phyloP scores from a whole-genome alignment of 306 rosid species.

The Pterocarpus santalinus region DNA sequence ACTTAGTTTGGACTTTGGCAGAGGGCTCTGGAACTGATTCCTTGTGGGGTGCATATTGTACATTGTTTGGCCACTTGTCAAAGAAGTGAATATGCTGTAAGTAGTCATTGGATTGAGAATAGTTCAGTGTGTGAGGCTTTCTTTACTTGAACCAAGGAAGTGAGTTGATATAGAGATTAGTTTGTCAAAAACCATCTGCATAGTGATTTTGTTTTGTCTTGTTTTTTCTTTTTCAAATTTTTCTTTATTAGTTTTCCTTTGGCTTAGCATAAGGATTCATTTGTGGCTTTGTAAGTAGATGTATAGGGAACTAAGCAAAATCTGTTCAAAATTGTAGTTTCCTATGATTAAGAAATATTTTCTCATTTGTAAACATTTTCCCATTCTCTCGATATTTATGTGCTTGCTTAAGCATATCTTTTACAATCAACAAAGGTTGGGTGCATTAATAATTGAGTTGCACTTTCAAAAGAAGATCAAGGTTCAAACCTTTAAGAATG shows the following conservation, averaged over 20 bases:
- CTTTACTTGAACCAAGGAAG: constrained; percentile 41
- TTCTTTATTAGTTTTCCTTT: neutral
- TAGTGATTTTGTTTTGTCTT: constrained; percentile 32
- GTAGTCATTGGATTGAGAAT: constrained; percentile 37
- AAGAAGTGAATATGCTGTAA: constrained; percentile 3
- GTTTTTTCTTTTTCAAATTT: neutral
- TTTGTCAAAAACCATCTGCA: constrained; percentile 43
- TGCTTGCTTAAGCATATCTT: neutral
- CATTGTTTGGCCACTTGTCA: constrained; percentile 36
- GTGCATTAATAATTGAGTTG: too few species aligned
- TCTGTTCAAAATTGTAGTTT: constrained; percentile 37
- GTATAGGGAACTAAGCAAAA: constrained; percentile 51
- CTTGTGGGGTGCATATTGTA: constrained; percentile 19
- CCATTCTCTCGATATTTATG: neutral
- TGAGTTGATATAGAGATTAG: constrained; percentile 32
- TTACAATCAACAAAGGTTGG: too few species aligned
- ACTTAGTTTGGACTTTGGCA: constrained; percentile 25
- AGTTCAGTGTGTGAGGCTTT: constrained; percentile 38
- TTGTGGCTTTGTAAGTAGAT: constrained; percentile 44
- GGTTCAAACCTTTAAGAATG: too few species aligned
- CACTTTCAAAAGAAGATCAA: too few species aligned
- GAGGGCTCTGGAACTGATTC: constrained; percentile 42
- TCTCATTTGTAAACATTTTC: constrained; percentile 20
- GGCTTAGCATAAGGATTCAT: constrained; percentile 31
- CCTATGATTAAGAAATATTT: constrained; percentile 36